Percentiles rank a stretch among this genome's conserved stretches.
Evolutionary conservation across 108 stramenopile genomes (phyloP).

Genomic region (Aurantiochytrium sp.): DNA sequence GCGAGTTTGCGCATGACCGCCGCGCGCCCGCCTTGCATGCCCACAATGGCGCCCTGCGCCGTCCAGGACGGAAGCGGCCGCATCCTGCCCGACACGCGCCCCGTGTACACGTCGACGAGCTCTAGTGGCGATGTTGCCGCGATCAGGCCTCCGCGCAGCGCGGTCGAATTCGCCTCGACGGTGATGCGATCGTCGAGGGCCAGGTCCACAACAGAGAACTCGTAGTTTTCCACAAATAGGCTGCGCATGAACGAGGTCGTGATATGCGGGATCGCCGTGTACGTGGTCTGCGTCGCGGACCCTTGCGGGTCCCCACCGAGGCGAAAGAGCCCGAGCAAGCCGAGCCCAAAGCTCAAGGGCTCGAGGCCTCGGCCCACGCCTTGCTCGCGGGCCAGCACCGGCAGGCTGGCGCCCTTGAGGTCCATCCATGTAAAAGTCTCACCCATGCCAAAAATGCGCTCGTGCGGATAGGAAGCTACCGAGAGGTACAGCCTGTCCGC

Average conservation of each 20-base stretch:
- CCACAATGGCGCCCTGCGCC: neutral
- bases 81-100: neutral
- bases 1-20: neutral
- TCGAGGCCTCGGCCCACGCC: conserved; percentile 31
- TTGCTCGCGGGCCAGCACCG: conserved; percentile 29
- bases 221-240: neutral
- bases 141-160: neutral
- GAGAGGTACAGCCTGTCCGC: neutral
- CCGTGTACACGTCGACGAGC: neutral
- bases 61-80: neutral
- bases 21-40: conserved; percentile 26
- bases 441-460: conserved; percentile 18
- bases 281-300: neutral
- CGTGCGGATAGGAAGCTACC: neutral
- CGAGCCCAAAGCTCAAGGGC: neutral
- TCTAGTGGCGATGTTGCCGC: neutral
- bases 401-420: neutral
- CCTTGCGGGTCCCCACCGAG: neutral
- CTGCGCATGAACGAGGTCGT: neutral
- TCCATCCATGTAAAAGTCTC: conserved; percentile 1
- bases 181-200: neutral
- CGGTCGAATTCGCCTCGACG: neutral
- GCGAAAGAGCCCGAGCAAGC: neutral
- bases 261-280: conserved; percentile 28
- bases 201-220: neutral